These are phyloP conservation scores for Hypoxylon sp. DNA, from an alignment of 2,329 filamentous ascomycete species.

Conservation along the genomic window DNA sequence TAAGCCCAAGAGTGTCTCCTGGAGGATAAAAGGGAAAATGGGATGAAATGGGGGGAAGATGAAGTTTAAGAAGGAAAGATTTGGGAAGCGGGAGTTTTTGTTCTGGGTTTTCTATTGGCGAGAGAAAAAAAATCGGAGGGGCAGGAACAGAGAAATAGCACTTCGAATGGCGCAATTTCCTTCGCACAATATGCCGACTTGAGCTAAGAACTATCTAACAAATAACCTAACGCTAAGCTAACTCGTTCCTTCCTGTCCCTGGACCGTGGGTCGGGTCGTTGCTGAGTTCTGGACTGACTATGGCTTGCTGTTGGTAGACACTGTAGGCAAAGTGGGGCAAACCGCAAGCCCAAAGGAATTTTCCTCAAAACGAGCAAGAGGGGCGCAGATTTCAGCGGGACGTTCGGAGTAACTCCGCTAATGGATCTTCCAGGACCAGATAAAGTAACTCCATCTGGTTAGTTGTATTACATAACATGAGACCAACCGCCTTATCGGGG, in stretches of 20 bases:
- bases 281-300: constrained; percentile 13
- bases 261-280: constrained; percentile 24
- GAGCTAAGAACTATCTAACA: constrained; percentile 19
- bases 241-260: constrained; percentile 30
- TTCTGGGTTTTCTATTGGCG: constrained; percentile 28
- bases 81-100: constrained; percentile 38
- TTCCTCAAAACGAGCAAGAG: constrained; percentile 38
- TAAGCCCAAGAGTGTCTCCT: constrained; percentile 40
- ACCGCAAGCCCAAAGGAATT: constrained; percentile 31
- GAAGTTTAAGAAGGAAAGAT: constrained; percentile 41
- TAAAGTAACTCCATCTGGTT: constrained; percentile 44
- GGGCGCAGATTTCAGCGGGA: constrained; percentile 22
- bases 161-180: constrained; percentile 42
- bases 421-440: constrained; percentile 22
- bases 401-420: constrained; percentile 41
- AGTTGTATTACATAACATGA: constrained; percentile 29
- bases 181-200: constrained; percentile 40
- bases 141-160: constrained; percentile 37
- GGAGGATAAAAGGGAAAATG: constrained; percentile 24
- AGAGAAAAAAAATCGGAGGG: constrained; percentile 35
- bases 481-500: constrained; percentile 23
- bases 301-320: constrained; percentile 14
- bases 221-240: constrained; percentile 24
- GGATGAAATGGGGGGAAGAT: constrained; percentile 25
- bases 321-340: constrained; percentile 30